Conservation (phyloP, 2,329 filamentous ascomycete species). For the Reticulascus tulasneorum region DNA sequence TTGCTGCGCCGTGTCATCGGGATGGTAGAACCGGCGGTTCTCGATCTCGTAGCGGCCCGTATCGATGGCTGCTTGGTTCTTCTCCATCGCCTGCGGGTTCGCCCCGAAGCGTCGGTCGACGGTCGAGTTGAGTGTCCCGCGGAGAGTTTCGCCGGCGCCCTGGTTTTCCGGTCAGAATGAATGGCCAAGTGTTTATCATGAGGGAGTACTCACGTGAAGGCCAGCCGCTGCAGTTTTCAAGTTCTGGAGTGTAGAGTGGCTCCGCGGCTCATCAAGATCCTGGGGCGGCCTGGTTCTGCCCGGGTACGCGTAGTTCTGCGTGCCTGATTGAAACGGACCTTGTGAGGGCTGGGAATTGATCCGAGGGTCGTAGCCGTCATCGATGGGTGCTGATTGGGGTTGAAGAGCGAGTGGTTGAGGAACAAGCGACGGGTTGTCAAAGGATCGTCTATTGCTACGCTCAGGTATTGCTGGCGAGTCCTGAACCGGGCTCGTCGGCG, state of each 20-base stretch:
- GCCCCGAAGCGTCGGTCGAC: conserved; percentile 17
- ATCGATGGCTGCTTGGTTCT: conserved; percentile 10
- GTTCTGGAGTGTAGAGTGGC: conserved; percentile 5
- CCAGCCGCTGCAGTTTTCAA: conserved; percentile 11
- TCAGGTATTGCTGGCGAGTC: no score
- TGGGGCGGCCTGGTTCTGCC: no score
- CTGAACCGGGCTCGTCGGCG: background rate
- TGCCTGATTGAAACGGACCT: no score
- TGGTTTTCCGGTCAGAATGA: no score
- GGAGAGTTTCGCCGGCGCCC: conserved; percentile 20
- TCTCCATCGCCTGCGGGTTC: conserved; percentile 9
- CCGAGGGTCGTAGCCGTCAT: no score
- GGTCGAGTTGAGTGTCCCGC: conserved; percentile 18
- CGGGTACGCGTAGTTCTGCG: no score
- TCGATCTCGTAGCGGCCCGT: conserved; percentile 12
- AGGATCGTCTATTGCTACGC: no score
- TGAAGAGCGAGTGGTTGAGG: no score
- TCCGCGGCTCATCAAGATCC: background rate
- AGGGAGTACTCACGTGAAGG: conserved; percentile 7
- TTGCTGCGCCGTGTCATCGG: no score
- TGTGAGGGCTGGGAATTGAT: no score
- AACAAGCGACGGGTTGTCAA: no score
- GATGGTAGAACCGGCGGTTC: conserved; percentile 9
- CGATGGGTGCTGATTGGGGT: no score
- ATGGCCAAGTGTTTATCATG: background rate